Evolutionary conservation across 2,329 filamentous ascomycete species (phyloP).

Genomic region (Botryotinia narcissicola): DNA sequence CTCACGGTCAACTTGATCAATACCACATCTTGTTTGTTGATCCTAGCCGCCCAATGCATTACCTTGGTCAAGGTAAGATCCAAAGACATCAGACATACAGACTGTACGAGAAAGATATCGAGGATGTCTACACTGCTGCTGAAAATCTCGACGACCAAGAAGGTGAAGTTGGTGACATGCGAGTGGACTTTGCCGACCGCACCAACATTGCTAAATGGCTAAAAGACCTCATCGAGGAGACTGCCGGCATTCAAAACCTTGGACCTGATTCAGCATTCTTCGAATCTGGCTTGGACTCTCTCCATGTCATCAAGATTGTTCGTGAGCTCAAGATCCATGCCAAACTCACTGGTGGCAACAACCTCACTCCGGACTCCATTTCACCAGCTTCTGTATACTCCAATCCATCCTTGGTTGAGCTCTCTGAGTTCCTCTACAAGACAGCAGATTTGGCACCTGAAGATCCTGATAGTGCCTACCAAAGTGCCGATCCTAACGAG

Average conservation of each 20-base stretch:
- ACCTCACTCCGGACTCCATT: slow-evolving; percentile 16
- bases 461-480: slow-evolving; percentile 21
- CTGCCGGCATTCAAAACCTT: slow-evolving; percentile 18
- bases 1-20: slow-evolving; percentile 36
- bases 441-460: slow-evolving; percentile 18
- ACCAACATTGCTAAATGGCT: slow-evolving; percentile 22
- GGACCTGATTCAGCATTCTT: slow-evolving; percentile 22
- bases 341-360: slow-evolving; percentile 19
- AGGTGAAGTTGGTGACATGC: slow-evolving; percentile 6
- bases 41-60: slow-evolving; percentile 38
- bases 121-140: slow-evolving; percentile 37
- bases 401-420: slow-evolving; percentile 20
- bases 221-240: slow-evolving; percentile 15
- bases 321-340: slow-evolving; percentile 22
- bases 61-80: slow-evolving; percentile 41
- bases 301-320: slow-evolving; percentile 24
- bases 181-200: slow-evolving; percentile 20
- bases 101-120: slow-evolving; percentile 38
- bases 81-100: slow-evolving; percentile 37
- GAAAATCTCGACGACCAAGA: slow-evolving; percentile 24
- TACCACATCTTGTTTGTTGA: slow-evolving; percentile 37
- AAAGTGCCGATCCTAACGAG: slow-evolving; percentile 17
- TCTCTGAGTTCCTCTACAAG: slow-evolving; percentile 20
- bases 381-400: slow-evolving; percentile 20
- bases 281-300: slow-evolving; percentile 25